Percentiles rank a stretch among this genome's conserved stretches.
phyloP scores from a whole-genome alignment of 2,329 filamentous ascomycete genomes.

The Clonostachys sp. region DNA sequence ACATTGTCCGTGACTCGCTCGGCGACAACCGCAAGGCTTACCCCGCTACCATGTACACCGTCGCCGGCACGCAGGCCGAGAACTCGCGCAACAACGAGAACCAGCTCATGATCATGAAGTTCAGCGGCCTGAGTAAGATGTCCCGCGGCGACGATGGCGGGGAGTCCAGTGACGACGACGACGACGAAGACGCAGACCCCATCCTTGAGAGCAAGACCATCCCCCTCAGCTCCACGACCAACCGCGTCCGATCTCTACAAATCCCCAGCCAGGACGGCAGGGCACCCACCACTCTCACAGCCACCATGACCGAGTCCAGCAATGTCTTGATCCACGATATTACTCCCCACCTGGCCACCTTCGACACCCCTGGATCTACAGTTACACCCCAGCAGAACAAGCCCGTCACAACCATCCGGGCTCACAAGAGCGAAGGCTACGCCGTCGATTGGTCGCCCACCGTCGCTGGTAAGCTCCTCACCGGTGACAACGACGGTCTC shows the following conservation, averaged over 20 bases:
- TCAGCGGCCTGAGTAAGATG: conserved; percentile 87
- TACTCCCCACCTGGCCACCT: conserved; percentile 80
- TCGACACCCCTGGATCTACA: conserved; percentile 81
- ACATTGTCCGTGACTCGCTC: conserved; percentile 79
- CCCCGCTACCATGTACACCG: conserved; percentile 91
- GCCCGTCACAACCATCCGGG: conserved; percentile 79
- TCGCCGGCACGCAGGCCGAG: conserved; percentile 91
- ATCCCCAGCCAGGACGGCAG: conserved; percentile 65
- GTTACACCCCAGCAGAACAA: conserved; percentile 83
- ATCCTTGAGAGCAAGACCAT: conserved; percentile 92
- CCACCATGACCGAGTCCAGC: conserved; percentile 86
- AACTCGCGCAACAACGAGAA: conserved; percentile 74
- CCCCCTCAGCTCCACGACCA: conserved; percentile 81
- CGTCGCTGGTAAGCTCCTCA: conserved; percentile 79
- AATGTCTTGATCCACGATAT: conserved; percentile 93
- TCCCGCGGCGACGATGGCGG: conserved; percentile 64
- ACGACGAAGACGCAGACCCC: conserved; percentile 76
- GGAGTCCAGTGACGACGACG: conserved; percentile 66
- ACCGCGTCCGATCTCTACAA: conserved; percentile 87
- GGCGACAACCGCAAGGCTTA: conserved; percentile 90
- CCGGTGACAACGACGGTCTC: conserved; percentile 83
- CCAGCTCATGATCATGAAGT: conserved; percentile 91
- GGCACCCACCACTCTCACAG: conserved; percentile 78
- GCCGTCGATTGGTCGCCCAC: conserved; percentile 91
- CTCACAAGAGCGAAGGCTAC: conserved; percentile 92